A percentile compares a stretch with the other conserved stretches of the same genome.
Conservation (phyloP, 1,139 yeast species). For the Ogataea hybrid region DNA sequence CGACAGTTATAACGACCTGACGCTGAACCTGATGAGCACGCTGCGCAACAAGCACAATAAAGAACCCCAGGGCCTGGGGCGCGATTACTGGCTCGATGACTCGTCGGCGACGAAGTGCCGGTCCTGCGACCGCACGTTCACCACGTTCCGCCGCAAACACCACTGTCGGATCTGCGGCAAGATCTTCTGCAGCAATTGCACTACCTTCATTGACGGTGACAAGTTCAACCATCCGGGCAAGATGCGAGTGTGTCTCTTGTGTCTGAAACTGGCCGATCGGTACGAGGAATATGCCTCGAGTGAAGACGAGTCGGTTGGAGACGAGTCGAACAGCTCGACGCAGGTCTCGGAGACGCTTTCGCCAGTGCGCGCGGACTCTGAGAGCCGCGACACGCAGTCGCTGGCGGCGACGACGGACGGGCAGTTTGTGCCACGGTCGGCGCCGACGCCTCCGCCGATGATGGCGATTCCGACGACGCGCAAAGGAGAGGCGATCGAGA, state of each 20-base stretch:
- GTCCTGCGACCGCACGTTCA: constrained; percentile 53
- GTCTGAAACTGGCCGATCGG: constrained; percentile 59
- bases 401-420: constrained; percentile 10
- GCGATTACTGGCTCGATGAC: constrained; percentile 59
- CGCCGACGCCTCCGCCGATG: constrained; percentile 66
- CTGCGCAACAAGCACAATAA: constrained; percentile 17
- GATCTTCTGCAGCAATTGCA: constrained; percentile 88
- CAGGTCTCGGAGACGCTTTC: constrained; percentile 16
- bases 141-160: constrained; percentile 82
- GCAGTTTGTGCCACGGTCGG: constrained; percentile 15
- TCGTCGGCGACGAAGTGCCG: constrained; percentile 57
- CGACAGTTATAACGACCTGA: constrained; percentile 21
- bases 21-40: constrained; percentile 24
- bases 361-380: constrained; percentile 14
- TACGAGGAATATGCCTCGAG: constrained; percentile 66
- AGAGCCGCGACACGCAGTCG: constrained; percentile 9
- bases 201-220: constrained; percentile 71
- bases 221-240: constrained; percentile 68
- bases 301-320: constrained; percentile 48
- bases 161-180: constrained; percentile 97
- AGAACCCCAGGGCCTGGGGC: constrained; percentile 30
- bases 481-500: constrained; percentile 76
- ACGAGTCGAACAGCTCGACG: constrained; percentile 22
- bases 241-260: constrained; percentile 76
- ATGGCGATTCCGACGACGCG: constrained; percentile 85